These are phyloP conservation scores for Neospermospora avenae DNA, from an alignment of 2,329 filamentous ascomycete species.

Conservation along the genomic window DNA sequence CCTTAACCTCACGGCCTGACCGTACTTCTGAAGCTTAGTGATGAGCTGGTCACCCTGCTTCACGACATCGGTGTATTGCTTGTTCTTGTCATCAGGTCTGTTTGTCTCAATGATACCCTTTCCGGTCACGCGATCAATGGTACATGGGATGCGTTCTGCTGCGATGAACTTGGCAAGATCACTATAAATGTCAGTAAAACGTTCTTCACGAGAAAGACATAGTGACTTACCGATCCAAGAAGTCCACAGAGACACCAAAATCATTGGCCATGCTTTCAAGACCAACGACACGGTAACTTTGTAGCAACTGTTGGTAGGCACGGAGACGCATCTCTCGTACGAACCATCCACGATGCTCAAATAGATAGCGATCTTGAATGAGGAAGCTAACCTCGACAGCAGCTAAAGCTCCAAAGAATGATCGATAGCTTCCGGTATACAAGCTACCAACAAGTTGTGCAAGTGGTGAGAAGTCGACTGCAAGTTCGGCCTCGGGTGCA, in stretches of 20 bases:
- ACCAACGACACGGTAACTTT: conserved; percentile 97
- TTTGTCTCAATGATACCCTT: conserved; percentile 98
- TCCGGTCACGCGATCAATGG: conserved; percentile 93
- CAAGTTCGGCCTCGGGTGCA: conserved; percentile 73
- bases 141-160: conserved; percentile 89
- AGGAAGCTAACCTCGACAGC: conserved; percentile 92
- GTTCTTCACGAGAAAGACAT: not conserved
- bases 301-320: conserved; percentile 93
- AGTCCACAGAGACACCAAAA: conserved; percentile 96
- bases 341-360: conserved; percentile 96
- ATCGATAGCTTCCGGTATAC: conserved; percentile 91
- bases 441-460: conserved; percentile 85
- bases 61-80: conserved; percentile 97
- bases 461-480: conserved; percentile 85
- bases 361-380: conserved; percentile 88
- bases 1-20: conserved; percentile 88
- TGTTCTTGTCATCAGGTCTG: conserved; percentile 97
- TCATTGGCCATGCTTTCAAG: conserved; percentile 95
- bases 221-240: conserved; percentile 76
- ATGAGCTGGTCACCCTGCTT: conserved; percentile 97
- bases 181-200: conserved; percentile 43
- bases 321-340: conserved; percentile 97
- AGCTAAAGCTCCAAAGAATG: conserved; percentile 87
- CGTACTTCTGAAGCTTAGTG: conserved; percentile 99
- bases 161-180: conserved; percentile 98